Evolutionary conservation across 2,329 filamentous ascomycete species (phyloP).

Genomic region (Colletotrichum melonis): DNA sequence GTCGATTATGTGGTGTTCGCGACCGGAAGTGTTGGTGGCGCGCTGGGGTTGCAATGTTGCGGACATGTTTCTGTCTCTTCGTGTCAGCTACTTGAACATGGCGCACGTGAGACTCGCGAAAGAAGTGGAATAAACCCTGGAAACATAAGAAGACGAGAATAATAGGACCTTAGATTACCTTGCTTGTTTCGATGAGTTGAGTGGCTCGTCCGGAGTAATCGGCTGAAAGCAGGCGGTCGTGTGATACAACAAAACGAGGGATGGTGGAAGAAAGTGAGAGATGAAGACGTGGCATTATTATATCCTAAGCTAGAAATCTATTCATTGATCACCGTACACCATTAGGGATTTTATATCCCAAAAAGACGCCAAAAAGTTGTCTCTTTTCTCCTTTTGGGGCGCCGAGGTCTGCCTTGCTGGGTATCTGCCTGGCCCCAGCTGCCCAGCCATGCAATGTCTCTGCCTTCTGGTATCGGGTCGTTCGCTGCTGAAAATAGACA

Average conservation of each 20-base stretch:
- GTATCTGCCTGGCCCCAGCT: background rate
- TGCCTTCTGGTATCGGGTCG: background rate
- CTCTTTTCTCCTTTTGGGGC: background rate
- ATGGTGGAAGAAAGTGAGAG: background rate
- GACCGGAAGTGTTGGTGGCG: background rate
- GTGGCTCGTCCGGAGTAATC: too few species aligned
- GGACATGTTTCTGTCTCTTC: background rate
- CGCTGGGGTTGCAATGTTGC: background rate
- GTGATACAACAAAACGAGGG: background rate
- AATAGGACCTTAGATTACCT: too few species aligned
- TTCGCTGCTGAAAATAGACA: background rate
- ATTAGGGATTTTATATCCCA: background rate
- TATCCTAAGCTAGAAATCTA: background rate
- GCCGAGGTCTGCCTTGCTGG: background rate
- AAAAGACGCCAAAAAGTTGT: background rate
- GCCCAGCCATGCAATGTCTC: background rate
- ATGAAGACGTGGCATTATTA: fast-evolving
- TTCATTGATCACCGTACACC: too few species aligned
- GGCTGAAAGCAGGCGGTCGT: background rate
- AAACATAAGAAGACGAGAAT: too few species aligned
- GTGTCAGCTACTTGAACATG: background rate
- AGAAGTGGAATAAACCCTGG: too few species aligned
- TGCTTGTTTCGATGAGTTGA: too few species aligned
- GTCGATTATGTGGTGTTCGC: background rate
- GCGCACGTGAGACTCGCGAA: background rate